These are phyloP conservation scores for Glomus cerebriforme DNA, from an alignment of 192 early-diverging fungal genomes.

Conservation along the genomic window DNA sequence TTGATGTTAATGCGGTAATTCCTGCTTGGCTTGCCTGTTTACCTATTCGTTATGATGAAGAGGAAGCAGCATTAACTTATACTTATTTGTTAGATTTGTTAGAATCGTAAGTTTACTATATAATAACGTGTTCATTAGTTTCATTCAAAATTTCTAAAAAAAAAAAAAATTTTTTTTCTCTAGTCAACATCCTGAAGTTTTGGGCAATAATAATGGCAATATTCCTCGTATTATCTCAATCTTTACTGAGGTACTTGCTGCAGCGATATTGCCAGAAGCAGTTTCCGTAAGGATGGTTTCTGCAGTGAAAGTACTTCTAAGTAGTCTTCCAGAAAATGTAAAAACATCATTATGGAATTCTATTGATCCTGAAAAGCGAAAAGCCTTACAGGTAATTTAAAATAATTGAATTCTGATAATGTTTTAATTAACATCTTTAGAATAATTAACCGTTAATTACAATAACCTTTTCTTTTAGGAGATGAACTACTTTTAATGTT, in stretches of 20 bases:
- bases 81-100: slow-evolving; percentile 75
- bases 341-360: slow-evolving; percentile 59
- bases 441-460: background rate
- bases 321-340: slow-evolving; percentile 45
- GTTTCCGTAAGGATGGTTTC: slow-evolving; percentile 55
- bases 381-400: slow-evolving; percentile 43
- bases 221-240: slow-evolving; percentile 61
- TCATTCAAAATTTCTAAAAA: background rate
- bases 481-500: background rate
- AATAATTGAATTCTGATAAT: background rate
- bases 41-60: slow-evolving; percentile 86
- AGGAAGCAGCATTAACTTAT: slow-evolving; percentile 81
- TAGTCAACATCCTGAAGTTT: slow-evolving; percentile 63
- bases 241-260: slow-evolving; percentile 63
- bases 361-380: slow-evolving; percentile 54
- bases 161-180: background rate
- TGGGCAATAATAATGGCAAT: slow-evolving; percentile 64
- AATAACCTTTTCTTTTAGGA: background rate
- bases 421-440: background rate
- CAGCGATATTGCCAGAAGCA: slow-evolving; percentile 48
- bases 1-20: slow-evolving; percentile 63
- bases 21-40: slow-evolving; percentile 77
- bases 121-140: background rate
- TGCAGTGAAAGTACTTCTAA: slow-evolving; percentile 52
- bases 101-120: slow-evolving; percentile 47